These are phyloP conservation scores for Penicillium ochrochloron DNA, from an alignment of 495 filamentous ascomycete genomes.

Conservation along the genomic window DNA sequence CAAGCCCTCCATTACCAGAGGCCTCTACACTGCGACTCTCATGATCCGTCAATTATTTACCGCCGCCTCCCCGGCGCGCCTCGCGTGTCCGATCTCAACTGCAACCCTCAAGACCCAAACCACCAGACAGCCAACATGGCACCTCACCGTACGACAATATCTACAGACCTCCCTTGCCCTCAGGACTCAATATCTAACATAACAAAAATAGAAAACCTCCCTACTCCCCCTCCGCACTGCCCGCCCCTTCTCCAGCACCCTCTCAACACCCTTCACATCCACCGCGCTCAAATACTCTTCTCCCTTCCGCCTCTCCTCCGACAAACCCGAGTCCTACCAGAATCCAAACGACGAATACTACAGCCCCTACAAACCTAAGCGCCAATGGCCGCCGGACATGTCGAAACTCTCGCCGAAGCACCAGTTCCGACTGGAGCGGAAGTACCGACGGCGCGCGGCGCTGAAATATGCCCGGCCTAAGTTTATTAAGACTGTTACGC, in stretches of 20 bases:
- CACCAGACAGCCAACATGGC: slow-evolving; percentile 19
- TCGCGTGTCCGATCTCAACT: slow-evolving; percentile 13
- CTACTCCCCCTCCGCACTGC: slow-evolving; percentile 11
- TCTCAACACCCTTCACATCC: slow-evolving; percentile 23
- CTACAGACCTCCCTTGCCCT: neutral
- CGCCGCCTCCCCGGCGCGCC: slow-evolving; percentile 26
- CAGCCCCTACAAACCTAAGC: slow-evolving; percentile 77
- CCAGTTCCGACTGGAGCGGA: slow-evolving; percentile 71
- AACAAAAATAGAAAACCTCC: slow-evolving; percentile 9
- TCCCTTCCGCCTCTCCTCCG: slow-evolving; percentile 45
- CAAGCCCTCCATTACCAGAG: too few relatives aligned
- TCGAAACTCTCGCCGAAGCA: slow-evolving; percentile 75
- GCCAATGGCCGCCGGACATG: slow-evolving; percentile 93
- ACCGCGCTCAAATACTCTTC: slow-evolving; percentile 28
- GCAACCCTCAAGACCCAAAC: slow-evolving; percentile 16
- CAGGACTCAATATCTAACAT: neutral
- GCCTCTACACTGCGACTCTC: neutral
- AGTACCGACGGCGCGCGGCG: slow-evolving; percentile 68
- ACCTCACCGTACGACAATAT: slow-evolving; percentile 13
- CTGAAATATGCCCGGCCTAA: slow-evolving; percentile 75
- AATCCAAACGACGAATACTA: slow-evolving; percentile 35
- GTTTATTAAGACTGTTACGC: slow-evolving; percentile 71
- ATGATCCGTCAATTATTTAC: slow-evolving; percentile 28
- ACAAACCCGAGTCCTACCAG: slow-evolving; percentile 22
- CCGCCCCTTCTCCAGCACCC: slow-evolving; percentile 29